A percentile compares a stretch with the other conserved stretches of the same genome.
Conservation (phyloP, 306 rosid species). For the Datisca glomerata region DNA sequence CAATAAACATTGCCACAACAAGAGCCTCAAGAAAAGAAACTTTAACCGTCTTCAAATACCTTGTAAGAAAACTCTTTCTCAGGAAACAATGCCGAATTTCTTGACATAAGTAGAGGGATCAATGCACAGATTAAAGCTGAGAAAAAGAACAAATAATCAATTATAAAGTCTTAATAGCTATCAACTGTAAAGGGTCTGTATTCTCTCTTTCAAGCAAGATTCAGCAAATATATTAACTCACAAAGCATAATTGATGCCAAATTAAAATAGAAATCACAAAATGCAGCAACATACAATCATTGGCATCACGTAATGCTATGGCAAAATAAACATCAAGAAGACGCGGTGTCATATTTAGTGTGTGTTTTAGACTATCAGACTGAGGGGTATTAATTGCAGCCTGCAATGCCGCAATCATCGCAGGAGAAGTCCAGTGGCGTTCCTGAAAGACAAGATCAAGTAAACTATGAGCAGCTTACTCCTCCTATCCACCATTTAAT, state of each 20-base stretch:
- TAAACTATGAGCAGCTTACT: slow-evolving; percentile 6
- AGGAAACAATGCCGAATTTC: slow-evolving; percentile 71
- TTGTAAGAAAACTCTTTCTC: slow-evolving; percentile 66
- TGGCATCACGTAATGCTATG: slow-evolving; percentile 53
- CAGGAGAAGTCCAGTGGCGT: slow-evolving; percentile 95
- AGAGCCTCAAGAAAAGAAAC: slow-evolving; percentile 10
- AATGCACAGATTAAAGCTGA: slow-evolving; percentile 93
- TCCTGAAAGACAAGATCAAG: slow-evolving; percentile 43
- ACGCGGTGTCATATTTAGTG: slow-evolving; percentile 48
- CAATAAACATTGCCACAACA: slow-evolving; percentile 2
- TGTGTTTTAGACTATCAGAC: slow-evolving; percentile 70
- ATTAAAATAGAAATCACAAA: slow-evolving; percentile 9
- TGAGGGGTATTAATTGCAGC: slow-evolving; percentile 51
- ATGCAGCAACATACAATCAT: slow-evolving; percentile 51
- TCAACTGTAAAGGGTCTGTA: no score
- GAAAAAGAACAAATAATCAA: slow-evolving; percentile 16
- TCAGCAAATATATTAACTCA: not conserved
- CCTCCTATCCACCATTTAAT: not conserved
- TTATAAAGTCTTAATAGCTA: slow-evolving; percentile 12
- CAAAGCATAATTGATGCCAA: no score
- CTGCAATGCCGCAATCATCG: slow-evolving; percentile 49
- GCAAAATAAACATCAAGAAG: slow-evolving; percentile 74
- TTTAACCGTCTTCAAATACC: slow-evolving; percentile 26
- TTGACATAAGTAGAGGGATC: slow-evolving; percentile 85
- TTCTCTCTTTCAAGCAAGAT: not conserved